These are phyloP conservation scores for Nicotiana obtusifolia DNA, from an alignment of 257 asterid species.

Conservation along the genomic window DNA sequence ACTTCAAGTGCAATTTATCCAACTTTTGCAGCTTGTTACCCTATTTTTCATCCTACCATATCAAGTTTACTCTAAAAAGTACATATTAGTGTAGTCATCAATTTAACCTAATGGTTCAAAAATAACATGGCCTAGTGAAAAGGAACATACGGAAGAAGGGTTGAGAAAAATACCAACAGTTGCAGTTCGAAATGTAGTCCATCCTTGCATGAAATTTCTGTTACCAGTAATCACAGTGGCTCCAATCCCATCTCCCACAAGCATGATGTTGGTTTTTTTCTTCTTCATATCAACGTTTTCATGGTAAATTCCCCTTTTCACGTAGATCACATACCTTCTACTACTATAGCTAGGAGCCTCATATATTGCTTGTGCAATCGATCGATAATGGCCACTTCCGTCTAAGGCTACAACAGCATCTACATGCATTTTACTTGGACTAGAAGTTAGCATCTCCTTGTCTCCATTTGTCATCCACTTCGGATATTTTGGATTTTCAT, in stretches of 20 bases:
- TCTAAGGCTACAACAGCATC: constrained; percentile 76
- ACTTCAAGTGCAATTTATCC: too few relatives aligned
- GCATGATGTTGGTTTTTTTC: constrained; percentile 80
- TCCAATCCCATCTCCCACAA: constrained; percentile 92
- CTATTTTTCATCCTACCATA: too few relatives aligned
- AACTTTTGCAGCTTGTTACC: too few relatives aligned
- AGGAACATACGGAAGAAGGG: background rate
- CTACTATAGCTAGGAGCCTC: constrained; percentile 67
- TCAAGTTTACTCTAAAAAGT: too few relatives aligned
- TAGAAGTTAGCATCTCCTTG: constrained; percentile 31
- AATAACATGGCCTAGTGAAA: too few relatives aligned
- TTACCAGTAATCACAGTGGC: constrained; percentile 56
- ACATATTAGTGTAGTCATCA: too few relatives aligned
- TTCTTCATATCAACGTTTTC: constrained; percentile 90
- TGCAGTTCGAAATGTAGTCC: constrained; percentile 93
- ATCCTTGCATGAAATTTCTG: constrained; percentile 93
- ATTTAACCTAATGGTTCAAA: too few relatives aligned
- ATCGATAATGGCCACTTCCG: constrained; percentile 60
- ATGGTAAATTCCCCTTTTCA: constrained; percentile 76
- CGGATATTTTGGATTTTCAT: constrained; percentile 32
- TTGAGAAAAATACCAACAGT: constrained; percentile 56
- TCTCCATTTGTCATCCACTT: constrained; percentile 84
- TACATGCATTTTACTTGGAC: constrained; percentile 47
- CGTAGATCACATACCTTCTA: constrained; percentile 73
- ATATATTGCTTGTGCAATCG: constrained; percentile 56